Evolutionary conservation across 2,329 filamentous ascomycete genomes (phyloP).

Genomic region (Clarireedia paspali): DNA sequence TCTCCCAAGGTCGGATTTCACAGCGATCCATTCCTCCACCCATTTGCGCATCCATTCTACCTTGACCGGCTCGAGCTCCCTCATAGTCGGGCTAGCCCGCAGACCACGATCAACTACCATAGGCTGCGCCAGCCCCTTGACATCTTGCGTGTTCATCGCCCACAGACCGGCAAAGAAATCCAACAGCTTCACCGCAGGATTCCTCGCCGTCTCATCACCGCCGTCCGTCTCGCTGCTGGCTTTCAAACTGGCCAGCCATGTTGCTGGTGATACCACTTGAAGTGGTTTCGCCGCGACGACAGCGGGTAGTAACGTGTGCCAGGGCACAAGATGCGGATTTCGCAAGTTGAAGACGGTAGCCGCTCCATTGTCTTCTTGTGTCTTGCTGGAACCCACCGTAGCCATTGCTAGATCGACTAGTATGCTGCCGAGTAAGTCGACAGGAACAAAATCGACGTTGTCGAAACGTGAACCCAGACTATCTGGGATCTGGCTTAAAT

Average conservation of each 20-base stretch:
- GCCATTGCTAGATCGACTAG: slow-evolving; percentile 28
- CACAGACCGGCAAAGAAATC: not conserved
- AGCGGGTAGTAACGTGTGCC: not conserved
- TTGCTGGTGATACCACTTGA: not conserved
- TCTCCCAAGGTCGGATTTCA: not conserved
- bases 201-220: not conserved
- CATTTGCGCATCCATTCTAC: slow-evolving; percentile 1
- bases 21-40: not conserved
- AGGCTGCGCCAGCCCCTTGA: not conserved
- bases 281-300: not conserved
- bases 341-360: not conserved
- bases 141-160: not conserved
- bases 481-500: slow-evolving; percentile 32
- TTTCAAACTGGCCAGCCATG: not conserved
- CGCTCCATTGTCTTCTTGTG: not conserved
- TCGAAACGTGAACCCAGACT: slow-evolving; percentile 28
- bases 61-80: not conserved
- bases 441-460: slow-evolving; percentile 37
- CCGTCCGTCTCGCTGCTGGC: not conserved
- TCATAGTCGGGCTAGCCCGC: not conserved
- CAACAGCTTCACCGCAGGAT: not conserved
- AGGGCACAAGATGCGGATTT: not conserved
- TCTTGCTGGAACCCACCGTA: not conserved
- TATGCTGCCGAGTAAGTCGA: slow-evolving; percentile 34
- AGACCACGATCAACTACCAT: not conserved